Conservation (phyloP, 2,329 filamentous ascomycete species). For the Aspergillus terreus region DNA sequence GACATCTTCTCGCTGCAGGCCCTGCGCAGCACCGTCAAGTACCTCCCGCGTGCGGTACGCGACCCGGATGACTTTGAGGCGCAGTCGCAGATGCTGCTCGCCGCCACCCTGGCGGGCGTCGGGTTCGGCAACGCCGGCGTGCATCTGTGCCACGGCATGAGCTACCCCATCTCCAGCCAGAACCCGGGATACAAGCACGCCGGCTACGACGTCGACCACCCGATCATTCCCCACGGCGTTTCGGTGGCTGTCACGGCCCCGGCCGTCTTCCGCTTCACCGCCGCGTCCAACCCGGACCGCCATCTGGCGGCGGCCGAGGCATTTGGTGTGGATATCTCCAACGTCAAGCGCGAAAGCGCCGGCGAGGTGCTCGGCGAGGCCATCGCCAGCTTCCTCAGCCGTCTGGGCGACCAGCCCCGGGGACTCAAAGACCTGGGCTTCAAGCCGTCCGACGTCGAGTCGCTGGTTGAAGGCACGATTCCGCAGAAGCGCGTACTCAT, state of each 20-base stretch:
- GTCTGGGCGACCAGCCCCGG: slow-evolving; percentile 83
- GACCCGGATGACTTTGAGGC: slow-evolving; percentile 91
- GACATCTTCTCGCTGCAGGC: slow-evolving; percentile 94
- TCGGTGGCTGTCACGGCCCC: slow-evolving; percentile 91
- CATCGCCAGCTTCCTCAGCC: slow-evolving; percentile 72
- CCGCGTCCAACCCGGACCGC: slow-evolving; percentile 82
- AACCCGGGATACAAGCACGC: slow-evolving; percentile 86
- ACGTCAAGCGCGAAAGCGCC: slow-evolving; percentile 83
- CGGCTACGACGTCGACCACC: slow-evolving; percentile 73
- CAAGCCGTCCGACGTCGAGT: slow-evolving; percentile 68
- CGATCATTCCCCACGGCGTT: slow-evolving; percentile 93
- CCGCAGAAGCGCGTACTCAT: slow-evolving; percentile 88
- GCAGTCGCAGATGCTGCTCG: slow-evolving; percentile 91
- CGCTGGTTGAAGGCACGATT: slow-evolving; percentile 87
- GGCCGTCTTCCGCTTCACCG: slow-evolving; percentile 91
- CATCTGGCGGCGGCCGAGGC: slow-evolving; percentile 85
- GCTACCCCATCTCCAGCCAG: slow-evolving; percentile 92
- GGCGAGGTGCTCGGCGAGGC: slow-evolving; percentile 86
- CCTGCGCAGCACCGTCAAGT: slow-evolving; percentile 79
- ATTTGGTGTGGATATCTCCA: slow-evolving; percentile 84
- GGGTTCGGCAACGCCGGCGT: slow-evolving; percentile 98
- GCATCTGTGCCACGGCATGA: slow-evolving; percentile 88
- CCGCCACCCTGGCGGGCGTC: slow-evolving; percentile 88
- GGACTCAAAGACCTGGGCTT: slow-evolving; percentile 86
- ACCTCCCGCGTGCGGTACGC: slow-evolving; percentile 79